phyloP scores from a whole-genome alignment of 78 protist species.

The Dictyostelium capitatum region DNA sequence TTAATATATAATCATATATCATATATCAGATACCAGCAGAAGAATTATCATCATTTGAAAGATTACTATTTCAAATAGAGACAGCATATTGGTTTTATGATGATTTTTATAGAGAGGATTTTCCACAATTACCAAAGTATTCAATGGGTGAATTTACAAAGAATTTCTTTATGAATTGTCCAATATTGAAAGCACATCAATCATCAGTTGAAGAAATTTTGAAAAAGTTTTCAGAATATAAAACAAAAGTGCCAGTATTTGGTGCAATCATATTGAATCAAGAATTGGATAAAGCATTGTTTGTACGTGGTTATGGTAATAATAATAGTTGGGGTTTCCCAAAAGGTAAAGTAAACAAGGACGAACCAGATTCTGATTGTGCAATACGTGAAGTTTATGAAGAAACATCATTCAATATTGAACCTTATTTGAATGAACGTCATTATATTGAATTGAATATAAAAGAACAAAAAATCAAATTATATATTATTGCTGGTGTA shows the following conservation, averaged over 20 bases:
- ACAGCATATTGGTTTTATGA: conserved; percentile 92
- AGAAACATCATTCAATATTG: conserved; percentile 89
- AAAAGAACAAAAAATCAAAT: conserved; percentile 72
- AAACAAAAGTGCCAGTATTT: conserved; percentile 88
- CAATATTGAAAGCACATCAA: conserved; percentile 52
- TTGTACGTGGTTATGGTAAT: conserved; percentile 65
- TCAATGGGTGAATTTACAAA: conserved; percentile 57
- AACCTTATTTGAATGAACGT: conserved; percentile 37
- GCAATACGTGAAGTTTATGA: conserved; percentile 93
- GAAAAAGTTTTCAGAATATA: conserved; percentile 84
- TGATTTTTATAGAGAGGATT: conserved; percentile 85
- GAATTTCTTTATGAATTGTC: conserved; percentile 81
- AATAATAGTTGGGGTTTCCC: conserved; percentile 92
- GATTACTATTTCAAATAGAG: conserved; percentile 90
- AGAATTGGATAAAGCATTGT: conserved; percentile 81
- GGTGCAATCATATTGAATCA: conserved; percentile 90
- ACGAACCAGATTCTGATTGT: conserved; percentile 83
- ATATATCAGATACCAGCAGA: conserved; percentile 81
- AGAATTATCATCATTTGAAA: conserved; percentile 87
- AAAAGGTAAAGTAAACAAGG: conserved; percentile 91
- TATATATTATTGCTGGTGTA: conserved; percentile 85
- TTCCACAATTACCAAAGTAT: conserved; percentile 67
- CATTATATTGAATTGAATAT: conserved; percentile 49
- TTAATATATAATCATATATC: neutral
- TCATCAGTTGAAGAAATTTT: conserved; percentile 50